Conservation (phyloP, 225 moss, liverwort and hornwort species). For the Physcomitrellopsis africana region DNA sequence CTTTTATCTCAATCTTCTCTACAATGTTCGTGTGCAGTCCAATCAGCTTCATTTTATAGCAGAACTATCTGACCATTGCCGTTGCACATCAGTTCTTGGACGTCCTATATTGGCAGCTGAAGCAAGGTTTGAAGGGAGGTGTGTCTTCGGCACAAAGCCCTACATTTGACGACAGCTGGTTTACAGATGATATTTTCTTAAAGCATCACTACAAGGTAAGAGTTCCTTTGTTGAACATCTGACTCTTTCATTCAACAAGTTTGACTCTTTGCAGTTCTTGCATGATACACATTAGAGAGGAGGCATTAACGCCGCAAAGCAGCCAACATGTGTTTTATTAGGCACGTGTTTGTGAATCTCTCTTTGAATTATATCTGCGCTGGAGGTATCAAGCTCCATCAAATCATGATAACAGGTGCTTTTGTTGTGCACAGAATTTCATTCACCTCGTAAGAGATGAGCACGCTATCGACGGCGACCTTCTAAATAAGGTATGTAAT, state of each 20-base stretch:
- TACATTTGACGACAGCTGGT: slow-evolving; percentile 72
- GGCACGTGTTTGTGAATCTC: neutral
- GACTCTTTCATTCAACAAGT: slow-evolving; percentile 9
- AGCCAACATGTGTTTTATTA: slow-evolving; percentile 1
- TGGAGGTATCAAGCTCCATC: slow-evolving; percentile 14
- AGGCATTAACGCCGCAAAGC: neutral
- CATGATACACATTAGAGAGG: slow-evolving; percentile 1
- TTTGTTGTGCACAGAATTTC: slow-evolving; percentile 67
- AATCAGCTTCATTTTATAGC: slow-evolving; percentile 1
- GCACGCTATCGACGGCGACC: slow-evolving; percentile 80
- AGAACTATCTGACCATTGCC: slow-evolving; percentile 29
- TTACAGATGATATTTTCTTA: slow-evolving; percentile 83
- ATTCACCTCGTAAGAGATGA: slow-evolving; percentile 72
- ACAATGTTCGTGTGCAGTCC: slow-evolving; percentile 5
- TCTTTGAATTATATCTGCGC: slow-evolving; percentile 8
- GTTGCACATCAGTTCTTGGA: slow-evolving; percentile 71
- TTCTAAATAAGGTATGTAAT: slow-evolving; percentile 73
- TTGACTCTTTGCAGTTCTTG: neutral
- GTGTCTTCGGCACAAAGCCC: slow-evolving; percentile 39
- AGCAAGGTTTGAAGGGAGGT: slow-evolving; percentile 68
- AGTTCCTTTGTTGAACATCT: neutral
- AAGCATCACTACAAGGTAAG: slow-evolving; percentile 79
- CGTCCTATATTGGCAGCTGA: slow-evolving; percentile 79
- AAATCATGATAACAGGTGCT: slow-evolving; percentile 24
- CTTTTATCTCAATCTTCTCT: slow-evolving; percentile 11